Evolutionary conservation across 495 filamentous ascomycete genomes (phyloP).

Genomic region (Lophiostoma macrostomum): DNA sequence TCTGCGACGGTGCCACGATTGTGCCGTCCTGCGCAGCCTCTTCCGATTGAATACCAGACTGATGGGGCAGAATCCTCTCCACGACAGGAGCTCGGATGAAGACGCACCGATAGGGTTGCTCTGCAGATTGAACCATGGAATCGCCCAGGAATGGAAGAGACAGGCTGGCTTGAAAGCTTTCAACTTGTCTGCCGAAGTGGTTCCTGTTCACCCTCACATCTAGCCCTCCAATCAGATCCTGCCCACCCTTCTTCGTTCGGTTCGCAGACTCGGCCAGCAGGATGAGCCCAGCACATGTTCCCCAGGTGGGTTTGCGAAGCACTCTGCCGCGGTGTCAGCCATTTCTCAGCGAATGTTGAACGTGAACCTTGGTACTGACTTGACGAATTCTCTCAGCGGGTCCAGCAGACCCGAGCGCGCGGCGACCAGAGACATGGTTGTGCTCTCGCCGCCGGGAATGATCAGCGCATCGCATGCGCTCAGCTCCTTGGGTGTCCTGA

Average conservation of each 20-base stretch:
- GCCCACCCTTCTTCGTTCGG: constrained; percentile 82
- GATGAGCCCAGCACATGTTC: constrained; percentile 93
- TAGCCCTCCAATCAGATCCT: constrained; percentile 89
- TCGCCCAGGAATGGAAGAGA: constrained; percentile 65
- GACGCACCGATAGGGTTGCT: constrained; percentile 66
- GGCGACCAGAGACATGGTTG: constrained; percentile 87
- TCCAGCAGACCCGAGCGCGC: constrained; percentile 75
- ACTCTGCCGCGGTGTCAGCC: constrained; percentile 42
- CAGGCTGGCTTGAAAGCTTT: constrained; percentile 82
- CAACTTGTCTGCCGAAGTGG: constrained; percentile 89
- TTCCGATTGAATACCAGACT: constrained; percentile 50
- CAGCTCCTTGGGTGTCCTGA: constrained; percentile 73
- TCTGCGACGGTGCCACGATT: constrained; percentile 62
- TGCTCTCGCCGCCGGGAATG: constrained; percentile 92
- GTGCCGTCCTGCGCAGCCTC: constrained; percentile 56
- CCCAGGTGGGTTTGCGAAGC: constrained; percentile 84
- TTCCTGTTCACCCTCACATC: constrained; percentile 92
- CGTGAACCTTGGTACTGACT: constrained; percentile 64
- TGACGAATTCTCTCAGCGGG: constrained; percentile 87
- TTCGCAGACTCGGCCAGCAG: constrained; percentile 86
- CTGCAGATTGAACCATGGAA: constrained; percentile 12
- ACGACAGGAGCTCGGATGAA: constrained; percentile 96
- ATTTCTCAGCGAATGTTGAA: constrained; percentile 1
- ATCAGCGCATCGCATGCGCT: constrained; percentile 75
- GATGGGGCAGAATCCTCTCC: constrained; percentile 67